These are phyloP conservation scores for Plasmodium adleri DNA, from an alignment of 169 alveolate genomes.

Conservation along the genomic window DNA sequence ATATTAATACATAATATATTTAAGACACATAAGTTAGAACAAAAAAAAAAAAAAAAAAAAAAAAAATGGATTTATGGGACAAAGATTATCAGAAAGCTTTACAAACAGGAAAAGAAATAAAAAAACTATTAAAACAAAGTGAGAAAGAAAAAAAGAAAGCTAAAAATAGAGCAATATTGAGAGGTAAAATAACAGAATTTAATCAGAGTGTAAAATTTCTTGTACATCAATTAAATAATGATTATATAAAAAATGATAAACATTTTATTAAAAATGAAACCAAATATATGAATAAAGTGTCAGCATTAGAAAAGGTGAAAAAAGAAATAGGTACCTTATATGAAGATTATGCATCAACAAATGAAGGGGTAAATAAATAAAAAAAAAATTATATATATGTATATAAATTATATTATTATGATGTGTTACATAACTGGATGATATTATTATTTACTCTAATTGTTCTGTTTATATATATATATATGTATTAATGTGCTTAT, in stretches of 20 bases:
- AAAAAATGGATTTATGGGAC: constrained; percentile 67
- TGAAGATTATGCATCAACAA: constrained; percentile 47
- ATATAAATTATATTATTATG: neutral
- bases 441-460: too few relatives aligned
- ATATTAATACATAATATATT: constrained; percentile 3
- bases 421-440: too few relatives aligned
- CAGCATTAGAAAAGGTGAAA: constrained; percentile 42
- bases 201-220: constrained; percentile 56
- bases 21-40: neutral
- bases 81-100: constrained; percentile 72
- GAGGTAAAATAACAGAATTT: constrained; percentile 73
- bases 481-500: neutral
- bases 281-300: constrained; percentile 30
- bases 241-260: constrained; percentile 67
- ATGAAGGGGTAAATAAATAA: constrained; percentile 22
- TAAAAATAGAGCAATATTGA: constrained; percentile 68
- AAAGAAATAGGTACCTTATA: constrained; percentile 37
- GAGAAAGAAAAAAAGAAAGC: constrained; percentile 57
- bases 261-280: constrained; percentile 22
- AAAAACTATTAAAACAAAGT: constrained; percentile 39
- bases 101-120: constrained; percentile 64
- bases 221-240: constrained; percentile 60
- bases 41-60: neutral
- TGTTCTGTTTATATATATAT: neutral
- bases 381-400: neutral